Evolutionary conservation across 495 filamentous ascomycete genomes (phyloP).

Genomic region (Trichoderma gamsii): DNA sequence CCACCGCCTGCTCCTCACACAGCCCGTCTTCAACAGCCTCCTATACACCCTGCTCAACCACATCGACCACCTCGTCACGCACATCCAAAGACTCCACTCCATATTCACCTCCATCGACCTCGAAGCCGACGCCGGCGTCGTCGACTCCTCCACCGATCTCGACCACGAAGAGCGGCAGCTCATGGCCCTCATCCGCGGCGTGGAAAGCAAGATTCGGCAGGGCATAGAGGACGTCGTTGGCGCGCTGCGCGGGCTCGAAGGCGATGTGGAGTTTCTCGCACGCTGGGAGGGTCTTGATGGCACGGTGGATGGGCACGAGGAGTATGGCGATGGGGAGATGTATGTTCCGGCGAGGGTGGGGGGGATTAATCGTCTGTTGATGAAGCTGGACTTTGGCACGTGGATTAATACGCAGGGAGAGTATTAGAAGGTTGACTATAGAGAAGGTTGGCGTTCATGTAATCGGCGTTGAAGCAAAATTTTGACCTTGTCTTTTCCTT

Average conservation of each 20-base stretch:
- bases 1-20: slow-evolving; percentile 64
- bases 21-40: slow-evolving; percentile 58
- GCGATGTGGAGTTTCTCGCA: slow-evolving; percentile 23
- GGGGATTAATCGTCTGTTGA: slow-evolving; percentile 72
- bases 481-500: neutral
- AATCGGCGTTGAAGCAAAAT: no score
- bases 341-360: slow-evolving; percentile 61
- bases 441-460: neutral
- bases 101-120: slow-evolving; percentile 70
- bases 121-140: slow-evolving; percentile 70
- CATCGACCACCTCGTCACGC: slow-evolving; percentile 71
- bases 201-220: slow-evolving; percentile 46
- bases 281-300: slow-evolving; percentile 31
- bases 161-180: slow-evolving; percentile 61
- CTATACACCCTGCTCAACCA: slow-evolving; percentile 65
- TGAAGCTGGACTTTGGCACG: slow-evolving; percentile 73
- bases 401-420: slow-evolving; percentile 33
- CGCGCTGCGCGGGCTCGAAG: slow-evolving; percentile 36
- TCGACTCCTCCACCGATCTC: slow-evolving; percentile 65
- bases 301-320: slow-evolving; percentile 38
- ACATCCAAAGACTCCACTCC: slow-evolving; percentile 61
- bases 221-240: slow-evolving; percentile 59
- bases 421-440: neutral
- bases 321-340: slow-evolving; percentile 29
- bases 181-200: slow-evolving; percentile 48